phyloP scores from a whole-genome alignment of 345 rosid genomes.

The Citrus maxima region DNA sequence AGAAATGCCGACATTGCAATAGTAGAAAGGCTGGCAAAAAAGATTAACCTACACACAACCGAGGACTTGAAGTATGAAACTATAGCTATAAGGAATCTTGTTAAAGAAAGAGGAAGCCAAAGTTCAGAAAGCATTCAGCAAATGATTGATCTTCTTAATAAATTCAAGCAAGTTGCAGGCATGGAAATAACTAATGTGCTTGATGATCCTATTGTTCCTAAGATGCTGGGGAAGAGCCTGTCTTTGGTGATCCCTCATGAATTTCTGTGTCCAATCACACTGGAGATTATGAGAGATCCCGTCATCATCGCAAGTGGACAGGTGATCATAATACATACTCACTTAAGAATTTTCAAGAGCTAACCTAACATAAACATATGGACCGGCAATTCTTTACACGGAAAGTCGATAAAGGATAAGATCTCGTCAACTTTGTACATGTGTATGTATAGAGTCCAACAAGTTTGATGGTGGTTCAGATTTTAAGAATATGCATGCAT shows the following conservation, averaged over 20 bases:
- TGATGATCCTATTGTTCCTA: constrained; percentile 30
- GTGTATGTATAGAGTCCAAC: too few relatives aligned
- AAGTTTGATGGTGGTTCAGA: too few relatives aligned
- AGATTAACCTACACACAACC: constrained; percentile 53
- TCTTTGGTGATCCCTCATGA: constrained; percentile 69
- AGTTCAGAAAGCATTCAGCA: constrained; percentile 45
- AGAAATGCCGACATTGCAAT: constrained; percentile 68
- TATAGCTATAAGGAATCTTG: constrained; percentile 44
- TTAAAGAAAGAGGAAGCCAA: constrained; percentile 37
- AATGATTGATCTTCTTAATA: constrained; percentile 58
- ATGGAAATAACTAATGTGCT: constrained; percentile 47
- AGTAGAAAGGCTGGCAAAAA: constrained; percentile 65
- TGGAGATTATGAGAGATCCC: constrained; percentile 78
- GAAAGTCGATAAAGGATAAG: too few relatives aligned
- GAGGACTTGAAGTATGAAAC: constrained; percentile 63
- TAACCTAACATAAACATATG: too few relatives aligned
- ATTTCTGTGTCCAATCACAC: constrained; percentile 77
- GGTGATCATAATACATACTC: constrained; percentile 30
- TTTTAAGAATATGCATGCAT: too few relatives aligned
- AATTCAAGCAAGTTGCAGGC: constrained; percentile 55
- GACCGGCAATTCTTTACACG: too few relatives aligned
- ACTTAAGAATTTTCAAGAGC: not conserved
- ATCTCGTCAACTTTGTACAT: too few relatives aligned
- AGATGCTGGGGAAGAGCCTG: constrained; percentile 29
- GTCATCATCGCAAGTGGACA: constrained; percentile 77